Evolutionary conservation across 2,329 filamentous ascomycete genomes (phyloP), one percentile per base, ranked within the genome.

Genomic region (Paracoccidioides brasiliensis): DNA sequence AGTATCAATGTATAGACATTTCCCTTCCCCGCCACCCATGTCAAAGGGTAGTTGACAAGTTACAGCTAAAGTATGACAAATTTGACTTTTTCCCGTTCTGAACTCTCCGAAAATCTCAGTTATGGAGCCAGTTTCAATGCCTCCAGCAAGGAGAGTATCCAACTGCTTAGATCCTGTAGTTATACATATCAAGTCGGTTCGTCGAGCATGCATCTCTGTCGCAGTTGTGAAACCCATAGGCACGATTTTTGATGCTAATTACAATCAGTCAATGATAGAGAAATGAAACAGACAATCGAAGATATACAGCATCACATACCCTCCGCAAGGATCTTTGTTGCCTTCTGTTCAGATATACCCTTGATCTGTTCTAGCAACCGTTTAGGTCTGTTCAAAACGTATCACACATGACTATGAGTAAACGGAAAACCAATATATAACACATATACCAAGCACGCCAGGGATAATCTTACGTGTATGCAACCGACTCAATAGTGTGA

Each of bases 201-300:
- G 84, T 61, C 93, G 85, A 64, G 91, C 88, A 68, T 98, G 94
- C 90, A 98, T 98, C 73, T 98, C 94, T 0, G 93, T 98, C 3
- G 93, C 93, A 0, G 93, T 98, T 1, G 94, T 98, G 69, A 98
- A 98, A 44, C 93, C 93, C 90, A 98, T 95, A 0, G 93, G 93
- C 0, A 98, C 93, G 53, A 97, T 80, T 71, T 96, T 98, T 1
- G 90, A 90, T 33, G 91, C 91, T 94, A 63, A 28, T 10, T 28
- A 42, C 7, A 43, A 8, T 10, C 9, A 42, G 35, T 44, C 28
- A 37, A 38, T 8, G 15, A 28, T 56, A 9, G 6, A 4, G 4
- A 14, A 37, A 28, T 15, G 33, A 12, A 41, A 35, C 10, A 15
- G 9, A 12, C 14, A 6, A 5, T 12, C 35, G 32, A 40, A 48